Conservation (phyloP, 768 basidiomycete genomes). For the Rhodotorula kratochvilovae region DNA sequence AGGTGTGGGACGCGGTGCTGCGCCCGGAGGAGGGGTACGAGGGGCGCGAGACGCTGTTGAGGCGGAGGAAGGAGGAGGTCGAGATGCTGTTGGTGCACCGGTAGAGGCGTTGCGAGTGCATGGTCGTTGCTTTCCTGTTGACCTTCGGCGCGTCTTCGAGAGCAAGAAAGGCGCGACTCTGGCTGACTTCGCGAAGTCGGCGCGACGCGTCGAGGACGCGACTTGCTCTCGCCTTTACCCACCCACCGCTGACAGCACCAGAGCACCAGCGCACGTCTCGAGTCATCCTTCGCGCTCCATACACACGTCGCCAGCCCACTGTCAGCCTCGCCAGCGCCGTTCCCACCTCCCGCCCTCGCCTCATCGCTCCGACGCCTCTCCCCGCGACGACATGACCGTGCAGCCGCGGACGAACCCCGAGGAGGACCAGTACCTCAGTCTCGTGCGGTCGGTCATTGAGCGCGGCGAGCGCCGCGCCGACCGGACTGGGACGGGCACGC, state of each 20-base stretch:
- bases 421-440: constrained; percentile 80
- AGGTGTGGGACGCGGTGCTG: constrained; percentile 70
- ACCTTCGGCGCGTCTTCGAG: background rate
- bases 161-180: background rate
- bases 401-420: constrained; percentile 51
- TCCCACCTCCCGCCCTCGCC: background rate
- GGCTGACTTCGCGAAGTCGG: background rate
- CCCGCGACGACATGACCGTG: background rate
- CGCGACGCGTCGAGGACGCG: background rate
- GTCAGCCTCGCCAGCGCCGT: background rate
- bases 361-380: background rate
- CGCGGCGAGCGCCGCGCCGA: constrained; percentile 76
- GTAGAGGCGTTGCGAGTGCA: background rate
- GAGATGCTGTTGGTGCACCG: constrained; percentile 32
- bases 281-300: background rate
- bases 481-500: constrained; percentile 89
- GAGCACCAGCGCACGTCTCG: background rate
- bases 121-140: background rate
- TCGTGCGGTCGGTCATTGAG: constrained; percentile 70
- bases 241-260: background rate
- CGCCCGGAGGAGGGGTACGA: constrained; percentile 77
- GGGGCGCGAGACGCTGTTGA: constrained; percentile 46
- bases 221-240: background rate
- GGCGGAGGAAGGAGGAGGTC: constrained; percentile 43
- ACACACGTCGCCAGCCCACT: background rate